Percentiles rank a stretch among this genome's conserved stretches.
Conservation (phyloP, 768 basidiomycete species). For the Dentipellis sp. region DNA sequence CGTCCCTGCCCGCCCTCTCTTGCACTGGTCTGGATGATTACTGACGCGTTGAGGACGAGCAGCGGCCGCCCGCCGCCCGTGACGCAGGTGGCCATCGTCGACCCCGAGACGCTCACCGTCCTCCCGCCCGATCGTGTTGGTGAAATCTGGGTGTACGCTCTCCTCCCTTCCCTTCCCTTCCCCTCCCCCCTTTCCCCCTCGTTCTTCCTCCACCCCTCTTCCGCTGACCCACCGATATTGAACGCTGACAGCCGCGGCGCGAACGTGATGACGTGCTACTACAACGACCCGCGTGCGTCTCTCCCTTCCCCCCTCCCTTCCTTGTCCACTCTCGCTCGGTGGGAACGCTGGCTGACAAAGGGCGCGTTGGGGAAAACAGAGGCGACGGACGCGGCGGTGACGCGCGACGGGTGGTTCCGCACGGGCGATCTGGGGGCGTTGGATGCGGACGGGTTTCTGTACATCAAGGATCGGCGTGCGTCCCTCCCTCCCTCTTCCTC, state of each 20-base stretch:
- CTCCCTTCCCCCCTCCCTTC: neutral
- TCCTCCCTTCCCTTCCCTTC: too few relatives aligned
- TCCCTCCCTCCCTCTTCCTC: neutral
- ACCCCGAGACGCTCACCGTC: neutral
- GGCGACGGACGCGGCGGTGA: conserved; percentile 65
- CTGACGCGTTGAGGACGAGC: too few relatives aligned
- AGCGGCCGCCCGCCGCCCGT: neutral
- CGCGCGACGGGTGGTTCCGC: conserved; percentile 74
- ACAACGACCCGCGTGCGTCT: conserved; percentile 42
- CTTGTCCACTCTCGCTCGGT: neutral
- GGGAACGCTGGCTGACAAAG: conserved; percentile 22
- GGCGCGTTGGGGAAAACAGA: conserved; percentile 67
- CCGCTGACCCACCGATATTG: neutral
- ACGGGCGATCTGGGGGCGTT: conserved; percentile 74
- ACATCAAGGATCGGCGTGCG: conserved; percentile 51
- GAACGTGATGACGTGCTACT: neutral
- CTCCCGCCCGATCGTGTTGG: neutral
- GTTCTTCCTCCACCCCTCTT: neutral
- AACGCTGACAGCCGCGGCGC: neutral
- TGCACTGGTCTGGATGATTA: too few relatives aligned
- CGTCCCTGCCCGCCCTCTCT: too few relatives aligned
- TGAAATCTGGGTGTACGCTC: neutral
- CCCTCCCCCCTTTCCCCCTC: too few relatives aligned
- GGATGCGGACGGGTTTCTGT: conserved; percentile 64
- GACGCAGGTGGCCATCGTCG: neutral